A percentile compares a stretch with the other conserved stretches of the same genome.
Conservation (phyloP, 169 alveolate species). For the Cryptosporidium felis region DNA sequence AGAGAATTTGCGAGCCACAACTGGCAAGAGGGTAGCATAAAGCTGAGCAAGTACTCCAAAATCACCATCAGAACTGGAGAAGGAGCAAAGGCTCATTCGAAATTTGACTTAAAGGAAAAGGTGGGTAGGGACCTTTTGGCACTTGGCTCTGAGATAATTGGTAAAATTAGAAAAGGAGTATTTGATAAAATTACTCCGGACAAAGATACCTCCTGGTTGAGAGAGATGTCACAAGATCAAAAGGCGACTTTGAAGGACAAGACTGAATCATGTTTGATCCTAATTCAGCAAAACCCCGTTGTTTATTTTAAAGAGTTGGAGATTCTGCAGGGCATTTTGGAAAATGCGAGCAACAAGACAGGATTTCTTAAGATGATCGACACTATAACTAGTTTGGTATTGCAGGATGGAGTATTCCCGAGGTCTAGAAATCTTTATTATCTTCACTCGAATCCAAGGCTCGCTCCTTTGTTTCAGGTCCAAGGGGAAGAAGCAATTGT, state of each 20-base stretch:
- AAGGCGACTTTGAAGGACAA: constrained; percentile 59
- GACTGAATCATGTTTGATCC: constrained; percentile 32
- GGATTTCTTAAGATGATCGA: constrained; percentile 54
- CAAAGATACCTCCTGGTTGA: constrained; percentile 42
- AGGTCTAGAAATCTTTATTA: neutral
- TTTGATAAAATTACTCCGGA: constrained; percentile 9
- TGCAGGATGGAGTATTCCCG: neutral
- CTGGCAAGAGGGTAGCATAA: constrained; percentile 25
- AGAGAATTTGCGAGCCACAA: neutral
- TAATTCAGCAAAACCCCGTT: constrained; percentile 40
- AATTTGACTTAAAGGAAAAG: neutral
- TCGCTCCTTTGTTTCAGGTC: neutral
- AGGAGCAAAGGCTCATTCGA: neutral
- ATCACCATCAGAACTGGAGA: neutral
- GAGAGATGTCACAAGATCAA: neutral
- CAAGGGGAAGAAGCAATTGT: neutral
- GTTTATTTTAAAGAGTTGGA: constrained; percentile 1
- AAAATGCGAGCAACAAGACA: constrained; percentile 3
- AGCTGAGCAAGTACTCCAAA: constrained; percentile 3
- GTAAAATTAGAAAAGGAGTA: neutral
- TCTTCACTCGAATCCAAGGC: neutral
- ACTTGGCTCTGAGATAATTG: constrained; percentile 9
- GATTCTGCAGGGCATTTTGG: neutral
- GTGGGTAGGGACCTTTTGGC: neutral
- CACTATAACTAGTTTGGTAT: neutral